These are phyloP conservation scores for Fusarium sp. DNA, from an alignment of 2,329 filamentous ascomycete genomes.

Conservation along the genomic window DNA sequence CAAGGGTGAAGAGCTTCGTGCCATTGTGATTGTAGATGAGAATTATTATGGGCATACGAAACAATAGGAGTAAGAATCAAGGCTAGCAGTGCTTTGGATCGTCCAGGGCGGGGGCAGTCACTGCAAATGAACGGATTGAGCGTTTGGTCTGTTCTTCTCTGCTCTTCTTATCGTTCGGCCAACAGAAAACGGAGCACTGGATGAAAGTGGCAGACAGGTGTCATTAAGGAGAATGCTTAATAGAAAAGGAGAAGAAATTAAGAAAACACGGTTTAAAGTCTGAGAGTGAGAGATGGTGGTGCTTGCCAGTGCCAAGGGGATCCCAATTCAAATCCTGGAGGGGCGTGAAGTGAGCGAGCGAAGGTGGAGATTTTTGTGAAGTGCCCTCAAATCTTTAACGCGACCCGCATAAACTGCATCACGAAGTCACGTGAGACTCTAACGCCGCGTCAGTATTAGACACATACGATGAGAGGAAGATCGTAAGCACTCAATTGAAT, in stretches of 20 bases:
- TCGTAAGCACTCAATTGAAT: not conserved
- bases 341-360: conserved; percentile 16
- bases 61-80: conserved; percentile 16
- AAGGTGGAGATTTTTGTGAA: conserved; percentile 28
- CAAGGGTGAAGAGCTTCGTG: conserved; percentile 48
- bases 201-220: conserved; percentile 20
- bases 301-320: conserved; percentile 10
- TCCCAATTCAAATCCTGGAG: conserved; percentile 20
- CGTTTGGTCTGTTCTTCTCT: conserved; percentile 15
- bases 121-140: conserved; percentile 4
- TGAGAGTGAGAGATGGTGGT: not conserved
- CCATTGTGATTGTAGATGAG: conserved; percentile 40
- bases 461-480: not conserved
- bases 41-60: conserved; percentile 16
- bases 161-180: conserved; percentile 21
- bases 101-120: conserved; percentile 24
- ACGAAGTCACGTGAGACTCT: conserved; percentile 43
- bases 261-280: not conserved
- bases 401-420: conserved; percentile 35
- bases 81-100: conserved; percentile 15
- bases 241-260: not conserved
- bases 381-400: conserved; percentile 25
- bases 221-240: not conserved
- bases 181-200: conserved; percentile 22
- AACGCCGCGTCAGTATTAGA: conserved; percentile 9